Base-by-base conservation (phyloP, 768 basidiomycete species). In the Mycena pura region DNA sequence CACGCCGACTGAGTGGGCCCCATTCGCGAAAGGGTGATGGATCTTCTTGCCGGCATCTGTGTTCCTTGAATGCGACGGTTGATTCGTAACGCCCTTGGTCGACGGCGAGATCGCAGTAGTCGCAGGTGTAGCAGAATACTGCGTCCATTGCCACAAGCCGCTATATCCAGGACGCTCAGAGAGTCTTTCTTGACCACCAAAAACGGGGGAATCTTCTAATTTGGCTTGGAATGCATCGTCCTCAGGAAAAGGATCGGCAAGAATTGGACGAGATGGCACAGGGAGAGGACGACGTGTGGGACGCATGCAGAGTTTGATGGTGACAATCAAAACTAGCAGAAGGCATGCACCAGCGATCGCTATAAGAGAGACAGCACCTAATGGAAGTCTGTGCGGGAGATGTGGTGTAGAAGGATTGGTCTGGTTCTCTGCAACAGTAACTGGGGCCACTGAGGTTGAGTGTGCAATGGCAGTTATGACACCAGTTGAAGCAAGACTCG, bases 221-320 rank as follows among this genome's bases (percentile, higher is more conserved):
- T 66, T 62, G 13, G 56, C 51, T 32, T 77, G 74, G 57, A 75
- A 78, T 45, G 72, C 73, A 38, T 85, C 77, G 39, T 81, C 78
- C 24, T 84, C 82, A 13, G 79, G 71, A 60, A 79, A 82, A 13
- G 74, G 76, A 36, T 89, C 86, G 57, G 88, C 85, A 13, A 89
- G 76, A 45, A 90, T 87, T 0, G 90, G 91, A n/a, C 89, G 78
- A 28, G 90, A 92, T 3, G 89, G 91, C n/a, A 80, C 86, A 6
- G 85, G 89, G 19, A 80, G 84, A n/a, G 75, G 76, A 45, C 80
- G 82, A 36, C 80, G 80, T 19, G 75, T 77, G 22, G 85, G 88
- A 27, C 82, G 82, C 57, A 73, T 73, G 50, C 81, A 81, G 60
- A 84, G 69, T 59, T 77, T 85, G 62, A 81, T 67, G 14, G 84